Evolutionary conservation across 2,329 filamentous ascomycete genomes (phyloP), one percentile per base, ranked within the genome.

Genomic region (Fusarium coffeatum): DNA sequence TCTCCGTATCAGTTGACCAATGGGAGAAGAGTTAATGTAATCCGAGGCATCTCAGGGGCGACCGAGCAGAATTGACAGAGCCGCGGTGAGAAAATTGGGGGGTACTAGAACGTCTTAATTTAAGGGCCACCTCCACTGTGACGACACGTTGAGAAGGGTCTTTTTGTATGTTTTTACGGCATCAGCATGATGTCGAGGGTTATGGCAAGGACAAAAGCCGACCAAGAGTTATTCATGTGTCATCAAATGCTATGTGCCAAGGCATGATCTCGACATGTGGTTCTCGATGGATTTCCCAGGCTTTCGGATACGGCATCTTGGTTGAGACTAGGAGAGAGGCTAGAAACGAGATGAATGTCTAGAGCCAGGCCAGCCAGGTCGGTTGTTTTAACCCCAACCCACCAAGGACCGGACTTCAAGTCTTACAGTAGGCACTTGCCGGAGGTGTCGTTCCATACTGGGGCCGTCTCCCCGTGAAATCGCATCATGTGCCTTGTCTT

Each of bases 1-100:
- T 72, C 64, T 75, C 69, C 65, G 64, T 68, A 25, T 47, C 25
- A 42, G 49, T 42, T 64, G 49, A 23, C 76, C 76, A 76, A 77
- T 76, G 23, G 64, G 11, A 27, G 40, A 2, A 2, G 6, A 22
- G 62, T 13, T 51, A 76, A 77, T 77, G 74, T 76, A 77, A 77
- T 77, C 74, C 61, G 55, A 68, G 48, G 50, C 58, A 63, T 64
- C 49, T 76, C 72, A 76, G 74, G 68, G 72, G 73, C 64, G 72
- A 63, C 55, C 23, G 62, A 50, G 59, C 57, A 66, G 59, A 59
- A 43, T 69, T 68, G 65, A 74, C 73, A 75, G 73, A 74, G 72
- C 72, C 72, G 72, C 72, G 66, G 71, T 61, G 66, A 66, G 34
- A 63, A 59, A 64, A 67, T 55, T 49, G 59, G 69, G 30, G 64